Conservation (phyloP, 2,329 filamentous ascomycete genomes). For the Pestalotiopsis sp. region DNA sequence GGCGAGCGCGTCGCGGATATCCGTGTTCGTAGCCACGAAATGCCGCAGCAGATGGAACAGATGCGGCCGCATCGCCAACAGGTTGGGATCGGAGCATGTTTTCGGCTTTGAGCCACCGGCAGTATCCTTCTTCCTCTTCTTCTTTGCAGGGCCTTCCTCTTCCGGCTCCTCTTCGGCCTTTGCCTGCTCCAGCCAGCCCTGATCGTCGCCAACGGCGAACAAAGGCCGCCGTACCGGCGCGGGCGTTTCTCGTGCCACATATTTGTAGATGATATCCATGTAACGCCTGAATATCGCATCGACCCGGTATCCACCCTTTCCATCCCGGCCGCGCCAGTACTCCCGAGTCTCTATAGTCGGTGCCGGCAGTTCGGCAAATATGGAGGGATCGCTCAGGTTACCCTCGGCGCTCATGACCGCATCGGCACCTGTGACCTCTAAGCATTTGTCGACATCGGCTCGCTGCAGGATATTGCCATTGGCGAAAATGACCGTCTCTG, state of each 20-base stretch:
- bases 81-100: conserved; percentile 56
- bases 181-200: conserved; percentile 44
- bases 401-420: conserved; percentile 96
- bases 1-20: conserved; percentile 84
- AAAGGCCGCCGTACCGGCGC: conserved; percentile 68
- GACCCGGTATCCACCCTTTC: conserved; percentile 82
- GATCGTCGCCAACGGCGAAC: conserved; percentile 66
- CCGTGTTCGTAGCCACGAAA: conserved; percentile 76
- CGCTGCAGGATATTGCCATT: conserved; percentile 91
- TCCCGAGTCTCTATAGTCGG: conserved; percentile 70
- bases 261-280: conserved; percentile 82
- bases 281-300: conserved; percentile 88
- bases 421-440: conserved; percentile 84
- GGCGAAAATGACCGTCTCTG: conserved; percentile 91
- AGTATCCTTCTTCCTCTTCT: conserved; percentile 48
- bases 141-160: conserved; percentile 43
- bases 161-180: conserved; percentile 29
- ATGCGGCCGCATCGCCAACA: conserved; percentile 84
- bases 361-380: conserved; percentile 73
- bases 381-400: conserved; percentile 86
- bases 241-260: conserved; percentile 68
- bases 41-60: conserved; percentile 89
- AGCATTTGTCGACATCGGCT: conserved; percentile 74
- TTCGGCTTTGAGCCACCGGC: conserved; percentile 43
- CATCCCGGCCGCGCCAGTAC: conserved; percentile 82